Evolutionary conservation across 2,329 filamentous ascomycete genomes (phyloP).

Genomic region (Aurifilum marmelostoma): DNA sequence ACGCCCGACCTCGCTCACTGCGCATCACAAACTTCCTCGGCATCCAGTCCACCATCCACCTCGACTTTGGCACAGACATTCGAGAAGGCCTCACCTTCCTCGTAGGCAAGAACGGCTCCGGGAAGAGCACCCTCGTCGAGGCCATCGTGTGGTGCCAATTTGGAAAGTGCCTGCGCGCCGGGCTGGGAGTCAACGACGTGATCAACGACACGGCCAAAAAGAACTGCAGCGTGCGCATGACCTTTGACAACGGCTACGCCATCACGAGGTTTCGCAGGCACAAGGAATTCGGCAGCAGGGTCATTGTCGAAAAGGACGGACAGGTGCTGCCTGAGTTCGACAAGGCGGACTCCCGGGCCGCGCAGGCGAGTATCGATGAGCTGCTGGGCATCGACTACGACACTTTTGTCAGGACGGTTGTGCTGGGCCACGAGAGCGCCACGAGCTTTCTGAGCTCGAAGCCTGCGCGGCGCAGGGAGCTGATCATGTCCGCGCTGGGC

Average conservation of each 20-base stretch:
- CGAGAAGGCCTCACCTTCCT: conserved; percentile 37
- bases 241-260: conserved; percentile 38
- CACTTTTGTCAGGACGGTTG: conserved; percentile 37
- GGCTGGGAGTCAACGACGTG: conserved; percentile 36
- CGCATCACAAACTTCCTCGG: conserved; percentile 41
- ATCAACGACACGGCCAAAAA: conserved; percentile 38
- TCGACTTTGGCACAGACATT: conserved; percentile 36
- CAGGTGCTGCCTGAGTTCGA: conserved; percentile 36
- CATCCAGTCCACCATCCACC: conserved; percentile 34
- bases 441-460: conserved; percentile 39
- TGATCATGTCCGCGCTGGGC: conserved; percentile 37
- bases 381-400: conserved; percentile 39
- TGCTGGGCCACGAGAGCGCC: conserved; percentile 39
- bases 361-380: conserved; percentile 37
- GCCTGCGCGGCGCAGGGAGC: conserved; percentile 35
- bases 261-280: conserved; percentile 38
- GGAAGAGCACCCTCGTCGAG: conserved; percentile 41
- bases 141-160: conserved; percentile 42
- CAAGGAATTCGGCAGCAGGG: conserved; percentile 33
- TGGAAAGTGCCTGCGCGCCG: conserved; percentile 38
- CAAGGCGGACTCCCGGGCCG: conserved; percentile 31
- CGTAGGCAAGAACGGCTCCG: conserved; percentile 38
- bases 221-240: conserved; percentile 37
- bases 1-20: conserved; percentile 34
- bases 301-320: conserved; percentile 37